Percentiles rank a stretch among this genome's conserved stretches.
Conservation (phyloP, 1,284 basidiomycete genomes). For the Rhodofomes roseus region DNA sequence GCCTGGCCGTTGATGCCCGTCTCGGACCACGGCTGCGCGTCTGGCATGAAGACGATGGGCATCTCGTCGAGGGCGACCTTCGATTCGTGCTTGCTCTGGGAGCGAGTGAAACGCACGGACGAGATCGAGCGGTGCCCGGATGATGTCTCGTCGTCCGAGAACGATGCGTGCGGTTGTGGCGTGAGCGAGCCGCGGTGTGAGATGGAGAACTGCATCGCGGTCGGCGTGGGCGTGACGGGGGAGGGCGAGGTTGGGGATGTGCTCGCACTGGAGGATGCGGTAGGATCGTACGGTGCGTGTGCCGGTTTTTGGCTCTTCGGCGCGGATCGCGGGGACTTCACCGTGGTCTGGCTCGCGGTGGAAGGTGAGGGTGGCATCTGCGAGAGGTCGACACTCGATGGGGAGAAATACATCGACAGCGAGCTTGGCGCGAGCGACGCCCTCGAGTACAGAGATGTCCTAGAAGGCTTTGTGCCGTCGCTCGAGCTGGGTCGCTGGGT, state of each 20-base stretch:
- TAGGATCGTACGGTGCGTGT: constrained; percentile 18
- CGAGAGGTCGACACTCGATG: constrained; percentile 34
- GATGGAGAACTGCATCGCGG: constrained; percentile 25
- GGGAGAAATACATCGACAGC: constrained; percentile 53
- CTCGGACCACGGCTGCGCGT: constrained; percentile 14
- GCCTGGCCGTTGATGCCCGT: neutral
- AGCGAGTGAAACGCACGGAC: neutral
- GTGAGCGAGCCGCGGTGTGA: constrained; percentile 48
- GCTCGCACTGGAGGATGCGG: constrained; percentile 12
- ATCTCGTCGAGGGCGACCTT: neutral
- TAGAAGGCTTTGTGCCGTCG: constrained; percentile 21
- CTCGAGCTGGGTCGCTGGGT: constrained; percentile 8
- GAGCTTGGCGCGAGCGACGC: constrained; percentile 34
- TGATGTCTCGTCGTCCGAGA: constrained; percentile 11
- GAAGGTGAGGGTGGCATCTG: constrained; percentile 34
- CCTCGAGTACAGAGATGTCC: constrained; percentile 17
- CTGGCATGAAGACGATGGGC: constrained; percentile 18
- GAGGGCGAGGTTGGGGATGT: constrained; percentile 10
- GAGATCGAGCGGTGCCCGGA: constrained; percentile 12
- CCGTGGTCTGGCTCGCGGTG: constrained; percentile 17
- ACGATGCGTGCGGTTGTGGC: constrained; percentile 18
- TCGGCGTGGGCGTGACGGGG: constrained; percentile 4
- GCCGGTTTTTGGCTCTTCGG: constrained; percentile 3
- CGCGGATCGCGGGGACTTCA: neutral
- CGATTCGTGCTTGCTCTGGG: neutral